Conservation (phyloP, 2,329 filamentous ascomycete species). For the Neophaeococcomyces mojaviensis region DNA sequence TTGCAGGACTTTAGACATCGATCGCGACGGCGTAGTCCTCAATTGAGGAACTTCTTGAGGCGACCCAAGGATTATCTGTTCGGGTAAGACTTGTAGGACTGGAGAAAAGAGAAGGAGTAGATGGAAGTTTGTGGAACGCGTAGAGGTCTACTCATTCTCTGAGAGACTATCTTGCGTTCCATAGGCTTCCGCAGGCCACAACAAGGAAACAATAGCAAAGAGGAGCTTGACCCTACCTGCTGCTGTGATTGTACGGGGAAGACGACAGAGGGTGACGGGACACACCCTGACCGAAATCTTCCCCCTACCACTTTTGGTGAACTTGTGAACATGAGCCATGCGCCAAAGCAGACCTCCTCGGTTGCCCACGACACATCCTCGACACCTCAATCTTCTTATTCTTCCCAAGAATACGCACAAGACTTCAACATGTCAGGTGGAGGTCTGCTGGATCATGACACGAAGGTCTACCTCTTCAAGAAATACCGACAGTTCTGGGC, state of each 20-base stretch:
- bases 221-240: not conserved
- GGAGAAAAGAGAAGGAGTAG: slow-evolving; percentile 10
- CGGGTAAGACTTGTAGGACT: slow-evolving; percentile 5
- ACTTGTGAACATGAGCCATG: slow-evolving; percentile 22
- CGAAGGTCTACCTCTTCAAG: slow-evolving; percentile 37
- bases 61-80: slow-evolving; percentile 4
- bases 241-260: not conserved
- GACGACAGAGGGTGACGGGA: not conserved
- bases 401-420: slow-evolving; percentile 21
- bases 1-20: not conserved
- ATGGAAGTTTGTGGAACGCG: slow-evolving; percentile 44
- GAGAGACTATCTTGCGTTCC: slow-evolving; percentile 47
- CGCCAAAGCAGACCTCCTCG: slow-evolving; percentile 11
- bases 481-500: slow-evolving; percentile 41
- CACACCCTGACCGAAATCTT: not conserved
- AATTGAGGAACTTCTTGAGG: not conserved
- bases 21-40: not conserved
- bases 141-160: slow-evolving; percentile 41
- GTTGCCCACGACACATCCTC: slow-evolving; percentile 10
- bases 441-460: slow-evolving; percentile 33
- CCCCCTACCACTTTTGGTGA: not conserved
- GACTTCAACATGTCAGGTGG: slow-evolving; percentile 8
- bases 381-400: slow-evolving; percentile 25
- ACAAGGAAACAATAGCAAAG: slow-evolving; percentile 8
- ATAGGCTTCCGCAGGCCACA: slow-evolving; percentile 41